These are phyloP conservation scores for Berberis thunbergii DNA, from an alignment of 164 flowering plant genomes.

Conservation along the genomic window DNA sequence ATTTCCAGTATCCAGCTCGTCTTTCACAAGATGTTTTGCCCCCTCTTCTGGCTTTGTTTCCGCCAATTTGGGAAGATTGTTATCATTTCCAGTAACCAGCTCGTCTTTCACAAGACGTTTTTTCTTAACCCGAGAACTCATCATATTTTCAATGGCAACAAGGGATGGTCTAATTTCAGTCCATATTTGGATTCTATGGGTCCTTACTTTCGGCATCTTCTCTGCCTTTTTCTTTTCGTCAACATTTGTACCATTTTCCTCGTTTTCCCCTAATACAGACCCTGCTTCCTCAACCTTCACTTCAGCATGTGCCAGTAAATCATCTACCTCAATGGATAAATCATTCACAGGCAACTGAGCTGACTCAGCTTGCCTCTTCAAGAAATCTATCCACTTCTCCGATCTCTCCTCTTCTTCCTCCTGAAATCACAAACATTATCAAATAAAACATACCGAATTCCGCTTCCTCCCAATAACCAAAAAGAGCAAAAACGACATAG, in stretches of 20 bases:
- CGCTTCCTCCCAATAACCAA: neutral
- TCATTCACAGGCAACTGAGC: slow-evolving; percentile 32
- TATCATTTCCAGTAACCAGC: slow-evolving; percentile 20
- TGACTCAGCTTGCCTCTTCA: slow-evolving; percentile 57
- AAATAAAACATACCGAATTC: neutral
- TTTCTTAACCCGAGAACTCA: slow-evolving; percentile 70
- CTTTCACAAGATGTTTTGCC: slow-evolving; percentile 21
- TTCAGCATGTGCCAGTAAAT: neutral
- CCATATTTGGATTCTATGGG: slow-evolving; percentile 55
- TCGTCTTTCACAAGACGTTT: slow-evolving; percentile 21
- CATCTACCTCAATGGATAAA: slow-evolving; percentile 10
- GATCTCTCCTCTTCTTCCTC: slow-evolving; percentile 99
- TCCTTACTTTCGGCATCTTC: slow-evolving; percentile 14
- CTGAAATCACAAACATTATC: slow-evolving; percentile 22
- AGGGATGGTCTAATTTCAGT: slow-evolving; percentile 72
- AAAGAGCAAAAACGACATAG: neutral
- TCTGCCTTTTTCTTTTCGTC: slow-evolving; percentile 1
- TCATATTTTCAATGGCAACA: slow-evolving; percentile 62
- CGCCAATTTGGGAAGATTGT: slow-evolving; percentile 24
- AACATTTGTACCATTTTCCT: neutral
- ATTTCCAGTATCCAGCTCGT: slow-evolving; percentile 22
- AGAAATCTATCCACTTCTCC: slow-evolving; percentile 72
- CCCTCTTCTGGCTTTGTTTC: slow-evolving; percentile 14
- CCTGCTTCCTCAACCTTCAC: too few species aligned
- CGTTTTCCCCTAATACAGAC: too few species aligned